Evolutionary conservation across 2,329 filamentous ascomycete genomes (phyloP), one percentile per base, ranked within the genome.

Genomic region (Mycosphaerella arachidis): DNA sequence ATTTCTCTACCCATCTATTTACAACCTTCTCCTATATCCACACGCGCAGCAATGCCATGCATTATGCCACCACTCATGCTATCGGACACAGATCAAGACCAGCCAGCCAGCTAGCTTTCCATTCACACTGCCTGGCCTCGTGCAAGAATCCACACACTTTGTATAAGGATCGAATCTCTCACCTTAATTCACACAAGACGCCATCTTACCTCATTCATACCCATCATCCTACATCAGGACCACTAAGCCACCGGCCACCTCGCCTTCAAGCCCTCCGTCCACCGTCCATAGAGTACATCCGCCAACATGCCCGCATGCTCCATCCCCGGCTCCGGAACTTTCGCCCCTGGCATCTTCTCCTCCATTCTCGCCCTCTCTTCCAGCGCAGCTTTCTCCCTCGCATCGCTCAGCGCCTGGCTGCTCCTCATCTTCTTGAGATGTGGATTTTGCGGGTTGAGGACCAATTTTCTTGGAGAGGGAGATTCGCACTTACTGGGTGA

Each of bases 301-400:
- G 90, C 91, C 40, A 97, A 81, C 72, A 96, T 86, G 71, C 91
- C 91, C 66, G 89, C 90, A 75, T 97, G 93, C 75, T 97, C 92
- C 90, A 97, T 93, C 1, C 92, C 93, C 1, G 86, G 83, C 58
- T 82, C 77, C 52, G 9, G 40, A 9, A 78, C 73, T 64, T 84
- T 79, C 10, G 48, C 63, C 6, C 83, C 86, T 1, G 84, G 85
- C 65, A 86, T 75, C 66, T 82, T 81, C 70, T 76, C 79, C 68
- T 79, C 65, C 48, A 66, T 18, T 16, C 57, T 84, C 61, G 85
- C 73, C 65, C 82, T 81, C 70, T 76, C 79, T 68, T 79, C 65
- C 46, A 67, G 12, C 71, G 55, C 82, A 77, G 43, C 81, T 79
- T 64, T 73, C 66, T 82, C 83, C 53, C 70, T 73, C 52, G 83